Percentiles rank a stretch among this genome's conserved stretches.
Evolutionary conservation across 306 rosid species (phyloP).

Genomic region (Casuarina glauca): DNA sequence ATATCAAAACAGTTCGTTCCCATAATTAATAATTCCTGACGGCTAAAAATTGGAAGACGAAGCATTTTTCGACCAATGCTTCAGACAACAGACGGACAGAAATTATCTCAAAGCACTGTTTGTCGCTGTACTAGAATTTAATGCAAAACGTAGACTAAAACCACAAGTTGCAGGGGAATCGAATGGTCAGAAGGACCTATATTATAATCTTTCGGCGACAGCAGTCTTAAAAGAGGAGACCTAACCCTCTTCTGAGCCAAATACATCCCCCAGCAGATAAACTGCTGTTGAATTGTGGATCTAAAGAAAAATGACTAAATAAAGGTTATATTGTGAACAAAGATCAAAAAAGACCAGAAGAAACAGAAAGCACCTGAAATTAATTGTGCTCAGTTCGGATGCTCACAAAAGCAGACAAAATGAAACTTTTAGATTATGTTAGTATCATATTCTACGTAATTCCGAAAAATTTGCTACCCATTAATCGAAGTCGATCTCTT

Average conservation of each 20-base stretch:
- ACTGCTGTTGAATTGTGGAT: not conserved
- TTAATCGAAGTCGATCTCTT: not conserved
- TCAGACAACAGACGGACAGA: not conserved
- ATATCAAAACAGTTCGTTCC: not conserved
- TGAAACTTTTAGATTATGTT: not conserved
- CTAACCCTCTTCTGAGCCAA: not conserved
- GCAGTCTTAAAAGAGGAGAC: not conserved
- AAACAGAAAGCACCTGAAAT: constrained; percentile 1
- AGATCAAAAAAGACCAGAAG: not conserved
- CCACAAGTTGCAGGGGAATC: not conserved
- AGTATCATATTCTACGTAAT: not conserved
- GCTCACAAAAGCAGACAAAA: not conserved
- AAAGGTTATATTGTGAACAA: not conserved
- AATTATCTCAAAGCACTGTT: not conserved
- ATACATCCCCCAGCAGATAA: not conserved
- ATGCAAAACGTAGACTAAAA: not conserved
- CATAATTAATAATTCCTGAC: not conserved
- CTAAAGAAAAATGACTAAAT: not conserved
- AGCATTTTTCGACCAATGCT: not conserved
- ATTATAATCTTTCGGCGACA: not conserved
- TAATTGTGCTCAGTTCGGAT: not conserved
- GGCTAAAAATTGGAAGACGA: not conserved
- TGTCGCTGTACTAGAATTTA: not conserved
- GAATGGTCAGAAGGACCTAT: not conserved
- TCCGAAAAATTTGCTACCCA: not conserved